Conservation (phyloP, 164 flowering plant species). For the Sextonia rubra region DNA sequence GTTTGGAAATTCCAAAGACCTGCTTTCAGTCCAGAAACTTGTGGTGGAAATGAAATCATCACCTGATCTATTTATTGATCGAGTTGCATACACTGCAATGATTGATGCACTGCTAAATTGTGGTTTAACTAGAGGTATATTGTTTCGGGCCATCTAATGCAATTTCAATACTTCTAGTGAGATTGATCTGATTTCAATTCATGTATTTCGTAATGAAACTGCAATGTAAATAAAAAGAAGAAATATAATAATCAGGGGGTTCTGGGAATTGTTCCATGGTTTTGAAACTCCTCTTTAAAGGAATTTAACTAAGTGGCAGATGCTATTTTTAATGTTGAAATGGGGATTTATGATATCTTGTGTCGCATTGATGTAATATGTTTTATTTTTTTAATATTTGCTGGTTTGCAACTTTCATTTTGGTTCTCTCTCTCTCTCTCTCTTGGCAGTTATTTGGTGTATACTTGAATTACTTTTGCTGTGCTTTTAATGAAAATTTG, state of each 20-base stretch:
- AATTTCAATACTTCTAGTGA: neutral
- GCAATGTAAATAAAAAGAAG: neutral
- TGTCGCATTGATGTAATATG: too few species aligned
- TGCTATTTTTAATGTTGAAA: too few species aligned
- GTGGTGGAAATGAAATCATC: conserved; percentile 54
- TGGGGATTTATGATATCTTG: too few species aligned
- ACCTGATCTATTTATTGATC: conserved; percentile 39
- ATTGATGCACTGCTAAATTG: conserved; percentile 63
- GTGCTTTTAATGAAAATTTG: too few species aligned
- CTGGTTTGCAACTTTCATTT: too few species aligned
- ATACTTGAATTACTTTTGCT: too few species aligned
- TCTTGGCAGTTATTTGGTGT: too few species aligned
- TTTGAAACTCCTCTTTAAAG: neutral
- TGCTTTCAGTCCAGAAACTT: conserved; percentile 44
- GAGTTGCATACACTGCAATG: conserved; percentile 56
- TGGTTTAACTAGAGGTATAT: conserved; percentile 51
- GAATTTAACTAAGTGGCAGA: too few species aligned
- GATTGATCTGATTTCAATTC: neutral
- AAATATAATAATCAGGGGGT: neutral
- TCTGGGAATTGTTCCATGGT: neutral
- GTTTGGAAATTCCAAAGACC: conserved; percentile 49
- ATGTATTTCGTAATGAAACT: neutral
- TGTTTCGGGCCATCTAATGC: conserved; percentile 1
- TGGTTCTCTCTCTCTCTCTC: too few species aligned
- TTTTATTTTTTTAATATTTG: too few species aligned